Percentiles rank a stretch among this genome's conserved stretches.
These are phyloP conservation scores for Taphrina populina DNA, from an alignment of 1,139 yeast genomes.

Conservation along the genomic window DNA sequence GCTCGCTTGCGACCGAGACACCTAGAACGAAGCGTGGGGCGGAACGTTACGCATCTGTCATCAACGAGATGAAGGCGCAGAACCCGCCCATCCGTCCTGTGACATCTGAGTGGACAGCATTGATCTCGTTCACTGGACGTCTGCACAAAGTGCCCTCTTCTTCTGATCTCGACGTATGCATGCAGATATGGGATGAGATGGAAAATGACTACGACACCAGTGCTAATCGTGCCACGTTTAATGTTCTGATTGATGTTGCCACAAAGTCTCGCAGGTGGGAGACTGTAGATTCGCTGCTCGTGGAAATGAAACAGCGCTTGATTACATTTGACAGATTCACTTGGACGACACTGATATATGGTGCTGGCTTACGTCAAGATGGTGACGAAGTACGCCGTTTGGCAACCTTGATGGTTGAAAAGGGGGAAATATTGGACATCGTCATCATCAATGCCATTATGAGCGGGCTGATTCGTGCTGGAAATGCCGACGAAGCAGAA, in stretches of 20 bases:
- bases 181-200: conserved; percentile 32
- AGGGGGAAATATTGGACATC: conserved; percentile 31
- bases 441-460: conserved; percentile 28
- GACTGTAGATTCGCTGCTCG: conserved; percentile 10
- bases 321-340: conserved; percentile 25
- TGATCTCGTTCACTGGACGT: conserved; percentile 22
- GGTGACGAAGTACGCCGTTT: conserved; percentile 11
- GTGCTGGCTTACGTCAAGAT: conserved; percentile 10
- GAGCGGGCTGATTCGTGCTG: conserved; percentile 18
- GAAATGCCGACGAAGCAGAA: conserved; percentile 32
- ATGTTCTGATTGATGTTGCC: conserved; percentile 26
- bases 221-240: conserved; percentile 30
- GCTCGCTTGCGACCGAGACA: conserved; percentile 12
- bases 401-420: conserved; percentile 7
- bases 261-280: conserved; percentile 22
- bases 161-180: not conserved
- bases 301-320: conserved; percentile 23
- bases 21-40: conserved; percentile 14
- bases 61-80: conserved; percentile 24
- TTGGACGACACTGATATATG: conserved; percentile 8
- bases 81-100: conserved; percentile 1
- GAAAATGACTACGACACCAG: conserved; percentile 2
- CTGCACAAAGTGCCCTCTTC: not conserved
- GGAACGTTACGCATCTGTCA: conserved; percentile 2
- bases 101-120: conserved; percentile 14